These are phyloP conservation scores for Capniomyces stellatus DNA, from an alignment of 371 early-diverging fungal species.

Conservation along the genomic window DNA sequence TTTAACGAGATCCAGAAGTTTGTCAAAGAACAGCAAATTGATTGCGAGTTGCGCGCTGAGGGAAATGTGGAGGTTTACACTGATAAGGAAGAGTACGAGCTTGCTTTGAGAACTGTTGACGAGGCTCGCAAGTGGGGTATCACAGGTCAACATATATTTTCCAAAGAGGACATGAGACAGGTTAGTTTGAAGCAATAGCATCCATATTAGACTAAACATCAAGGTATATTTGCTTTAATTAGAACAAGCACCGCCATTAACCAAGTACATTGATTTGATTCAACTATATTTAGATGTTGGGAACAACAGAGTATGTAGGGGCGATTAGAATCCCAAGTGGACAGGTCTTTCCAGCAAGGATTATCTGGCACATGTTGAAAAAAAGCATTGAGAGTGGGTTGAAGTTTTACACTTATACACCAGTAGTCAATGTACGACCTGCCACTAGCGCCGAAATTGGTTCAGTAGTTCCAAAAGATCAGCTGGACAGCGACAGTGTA, in stretches of 20 bases:
- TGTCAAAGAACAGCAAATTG: constrained; percentile 1
- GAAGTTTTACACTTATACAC: constrained; percentile 9
- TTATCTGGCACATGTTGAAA: constrained; percentile 7
- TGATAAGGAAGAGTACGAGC: background rate
- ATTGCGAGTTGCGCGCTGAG: constrained; percentile 4
- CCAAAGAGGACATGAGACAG: constrained; percentile 1
- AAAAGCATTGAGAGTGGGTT: constrained; percentile 5
- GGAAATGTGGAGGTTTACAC: constrained; percentile 3
- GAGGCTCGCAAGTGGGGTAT: constrained; percentile 3
- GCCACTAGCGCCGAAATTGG: background rate
- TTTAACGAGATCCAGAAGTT: background rate
- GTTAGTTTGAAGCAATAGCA: too few species aligned
- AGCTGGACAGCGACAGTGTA: too few species aligned
- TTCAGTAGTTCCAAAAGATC: background rate
- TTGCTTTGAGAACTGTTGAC: background rate
- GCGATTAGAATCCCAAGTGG: constrained; percentile 5
- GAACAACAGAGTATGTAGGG: constrained; percentile 1
- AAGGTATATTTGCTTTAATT: too few species aligned
- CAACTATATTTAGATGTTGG: background rate
- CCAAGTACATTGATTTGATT: too few species aligned
- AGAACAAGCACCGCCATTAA: too few species aligned
- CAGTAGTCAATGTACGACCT: constrained; percentile 4
- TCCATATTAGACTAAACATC: too few species aligned
- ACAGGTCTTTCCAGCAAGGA: constrained; percentile 8
- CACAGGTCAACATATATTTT: background rate